These are phyloP conservation scores for Acanthamoeba lenticulata DNA, from an alignment of 208 protist genomes.

Conservation along the genomic window DNA sequence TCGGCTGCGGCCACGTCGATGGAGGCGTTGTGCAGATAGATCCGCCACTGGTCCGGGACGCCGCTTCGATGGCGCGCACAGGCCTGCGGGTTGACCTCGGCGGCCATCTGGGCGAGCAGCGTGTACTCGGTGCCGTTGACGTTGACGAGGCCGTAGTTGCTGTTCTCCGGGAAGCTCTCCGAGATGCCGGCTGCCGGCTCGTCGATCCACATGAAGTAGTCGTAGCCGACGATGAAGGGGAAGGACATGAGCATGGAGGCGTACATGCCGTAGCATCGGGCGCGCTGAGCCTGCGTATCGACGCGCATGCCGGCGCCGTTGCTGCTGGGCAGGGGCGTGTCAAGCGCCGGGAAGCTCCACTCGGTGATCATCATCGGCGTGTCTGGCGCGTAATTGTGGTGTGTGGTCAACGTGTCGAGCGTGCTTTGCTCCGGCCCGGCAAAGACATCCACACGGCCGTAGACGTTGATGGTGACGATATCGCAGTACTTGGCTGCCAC, in stretches of 20 bases:
- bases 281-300: background rate
- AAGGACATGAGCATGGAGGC: slow-evolving; percentile 4
- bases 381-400: background rate
- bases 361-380: slow-evolving; percentile 59
- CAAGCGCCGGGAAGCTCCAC: slow-evolving; percentile 34
- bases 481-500: slow-evolving; percentile 61
- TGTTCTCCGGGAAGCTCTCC: slow-evolving; percentile 28
- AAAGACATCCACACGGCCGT: background rate
- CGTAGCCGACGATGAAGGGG: slow-evolving; percentile 36
- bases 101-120: background rate
- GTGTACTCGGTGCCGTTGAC: background rate
- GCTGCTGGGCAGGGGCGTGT: slow-evolving; percentile 12
- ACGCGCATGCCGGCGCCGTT: slow-evolving; percentile 55
- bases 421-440: background rate
- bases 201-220: slow-evolving; percentile 52
- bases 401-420: background rate
- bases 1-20: background rate
- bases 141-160: slow-evolving; percentile 54
- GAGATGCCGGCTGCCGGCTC: slow-evolving; percentile 50
- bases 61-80: background rate
- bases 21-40: background rate
- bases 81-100: background rate
- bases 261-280: slow-evolving; percentile 23
- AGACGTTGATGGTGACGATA: slow-evolving; percentile 55
- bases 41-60: background rate